Conservation (phyloP, 1,284 basidiomycete genomes). For the Trichosporon coremiiforme region DNA sequence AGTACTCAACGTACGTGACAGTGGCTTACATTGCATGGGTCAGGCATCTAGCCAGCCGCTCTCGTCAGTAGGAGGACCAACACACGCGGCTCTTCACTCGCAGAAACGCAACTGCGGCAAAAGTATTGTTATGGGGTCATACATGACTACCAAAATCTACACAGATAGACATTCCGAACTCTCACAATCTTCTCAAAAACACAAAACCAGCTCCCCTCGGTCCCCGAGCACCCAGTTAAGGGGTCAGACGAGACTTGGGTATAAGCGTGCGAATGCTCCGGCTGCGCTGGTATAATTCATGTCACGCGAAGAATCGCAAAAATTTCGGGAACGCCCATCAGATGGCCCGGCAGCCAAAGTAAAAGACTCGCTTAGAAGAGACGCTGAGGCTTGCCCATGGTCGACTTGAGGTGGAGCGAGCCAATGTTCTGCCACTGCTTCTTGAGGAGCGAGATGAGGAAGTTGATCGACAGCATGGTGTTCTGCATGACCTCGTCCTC, state of each 20-base stretch:
- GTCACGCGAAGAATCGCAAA: not conserved
- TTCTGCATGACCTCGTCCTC: conserved; percentile 97
- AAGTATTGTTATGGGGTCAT: conserved; percentile 1
- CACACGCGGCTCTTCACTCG: too few relatives aligned
- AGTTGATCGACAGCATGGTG: conserved; percentile 99
- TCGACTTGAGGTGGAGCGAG: conserved; percentile 97
- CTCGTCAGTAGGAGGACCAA: too few relatives aligned
- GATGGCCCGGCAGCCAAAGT: conserved; percentile 18
- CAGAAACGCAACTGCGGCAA: not conserved
- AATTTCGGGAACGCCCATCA: conserved; percentile 4
- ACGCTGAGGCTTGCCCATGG: conserved; percentile 98
- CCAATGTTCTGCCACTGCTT: conserved; percentile 99
- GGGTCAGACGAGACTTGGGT: conserved; percentile 57
- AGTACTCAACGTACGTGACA: too few relatives aligned
- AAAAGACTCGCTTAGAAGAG: conserved; percentile 67
- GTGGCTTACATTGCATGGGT: too few relatives aligned
- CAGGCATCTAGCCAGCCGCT: too few relatives aligned
- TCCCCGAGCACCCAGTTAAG: conserved; percentile 51
- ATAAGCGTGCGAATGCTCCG: conserved; percentile 58
- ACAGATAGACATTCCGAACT: conserved; percentile 11
- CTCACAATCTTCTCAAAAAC: conserved; percentile 19
- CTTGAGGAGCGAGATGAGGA: conserved; percentile 98
- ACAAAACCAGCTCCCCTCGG: conserved; percentile 55
- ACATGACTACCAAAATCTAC: conserved; percentile 18
- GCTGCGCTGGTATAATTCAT: conserved; percentile 40